These are phyloP conservation scores for Olyra latifolia DNA, from an alignment of 176 grass and related monocot species.

Conservation along the genomic window DNA sequence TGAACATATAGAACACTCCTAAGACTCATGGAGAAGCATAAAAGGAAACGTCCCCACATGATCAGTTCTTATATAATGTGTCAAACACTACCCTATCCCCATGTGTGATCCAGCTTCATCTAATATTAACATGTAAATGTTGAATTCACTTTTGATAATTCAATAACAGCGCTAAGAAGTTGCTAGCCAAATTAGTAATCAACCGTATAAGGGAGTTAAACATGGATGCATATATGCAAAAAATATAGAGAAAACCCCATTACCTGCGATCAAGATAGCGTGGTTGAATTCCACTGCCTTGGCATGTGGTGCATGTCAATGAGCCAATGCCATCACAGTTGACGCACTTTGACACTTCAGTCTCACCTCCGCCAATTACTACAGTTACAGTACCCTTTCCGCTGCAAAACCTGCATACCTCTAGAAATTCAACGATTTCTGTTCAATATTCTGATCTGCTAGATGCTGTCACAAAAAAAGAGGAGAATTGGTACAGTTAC, in stretches of 20 bases:
- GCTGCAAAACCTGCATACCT: conserved; percentile 88
- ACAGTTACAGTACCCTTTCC: conserved; percentile 73
- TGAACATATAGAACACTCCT: not conserved
- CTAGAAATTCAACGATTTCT: conserved; percentile 62
- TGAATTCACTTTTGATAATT: not conserved
- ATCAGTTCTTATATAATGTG: not conserved
- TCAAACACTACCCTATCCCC: not conserved
- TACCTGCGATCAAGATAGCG: conserved; percentile 99
- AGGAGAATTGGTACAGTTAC: not conserved
- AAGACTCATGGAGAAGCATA: not conserved
- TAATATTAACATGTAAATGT: not conserved
- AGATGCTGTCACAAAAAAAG: not conserved
- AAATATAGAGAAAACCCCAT: not conserved
- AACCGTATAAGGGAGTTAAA: not conserved
- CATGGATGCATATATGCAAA: not conserved
- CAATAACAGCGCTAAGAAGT: not conserved
- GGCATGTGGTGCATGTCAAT: conserved; percentile 95
- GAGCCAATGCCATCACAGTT: conserved; percentile 86
- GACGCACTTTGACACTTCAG: conserved; percentile 79
- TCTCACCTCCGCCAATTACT: conserved; percentile 75
- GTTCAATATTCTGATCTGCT: conserved; percentile 25
- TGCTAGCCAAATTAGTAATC: not conserved
- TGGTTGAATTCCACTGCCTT: conserved; percentile 94
- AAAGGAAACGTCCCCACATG: not conserved
- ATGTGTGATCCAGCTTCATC: not conserved